Conservation (phyloP, 176 grass and related monocot genomes). For the Eragrostis curvula region DNA sequence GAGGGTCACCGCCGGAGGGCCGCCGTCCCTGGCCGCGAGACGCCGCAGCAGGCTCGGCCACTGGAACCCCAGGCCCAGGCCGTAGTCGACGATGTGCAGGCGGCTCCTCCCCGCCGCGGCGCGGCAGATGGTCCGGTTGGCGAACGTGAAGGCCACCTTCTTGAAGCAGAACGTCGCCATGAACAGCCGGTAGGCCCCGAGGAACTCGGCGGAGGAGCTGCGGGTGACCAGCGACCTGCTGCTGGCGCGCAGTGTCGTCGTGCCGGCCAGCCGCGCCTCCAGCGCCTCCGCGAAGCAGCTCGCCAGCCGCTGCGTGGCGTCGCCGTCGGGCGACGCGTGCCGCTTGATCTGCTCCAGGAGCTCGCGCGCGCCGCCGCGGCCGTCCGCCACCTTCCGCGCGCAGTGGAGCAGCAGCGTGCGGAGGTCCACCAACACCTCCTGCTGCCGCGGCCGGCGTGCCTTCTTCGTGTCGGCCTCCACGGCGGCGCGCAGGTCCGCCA, state of each 20-base stretch:
- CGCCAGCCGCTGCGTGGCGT: conserved; percentile 60
- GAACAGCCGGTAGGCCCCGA: neutral
- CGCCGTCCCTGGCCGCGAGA: conserved; percentile 1
- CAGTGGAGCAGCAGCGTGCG: conserved; percentile 61
- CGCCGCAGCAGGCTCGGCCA: no score
- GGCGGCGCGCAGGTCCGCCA: no score
- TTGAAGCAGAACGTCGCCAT: no score
- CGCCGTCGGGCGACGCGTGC: conserved; percentile 35
- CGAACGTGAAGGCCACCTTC: no score
- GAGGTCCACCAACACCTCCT: conserved; percentile 44
- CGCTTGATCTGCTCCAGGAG: conserved; percentile 52
- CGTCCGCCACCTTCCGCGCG: conserved; percentile 51
- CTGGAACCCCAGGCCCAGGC: no score
- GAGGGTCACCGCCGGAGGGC: conserved; percentile 36
- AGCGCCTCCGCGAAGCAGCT: conserved; percentile 65
- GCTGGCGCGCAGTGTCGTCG: neutral
- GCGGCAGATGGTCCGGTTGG: no score
- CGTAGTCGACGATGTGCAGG: no score
- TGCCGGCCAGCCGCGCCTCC: conserved; percentile 66
- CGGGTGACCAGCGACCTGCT: no score
- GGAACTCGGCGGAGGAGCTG: no score
- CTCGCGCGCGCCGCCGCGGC: conserved; percentile 38
- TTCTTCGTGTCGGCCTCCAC: neutral
- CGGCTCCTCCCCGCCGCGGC: no score
- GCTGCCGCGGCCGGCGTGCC: neutral